Percentiles rank a stretch among this genome's conserved stretches.
These are phyloP conservation scores for Candida sp. DNA, from an alignment of 1,139 yeast species.

Conservation along the genomic window DNA sequence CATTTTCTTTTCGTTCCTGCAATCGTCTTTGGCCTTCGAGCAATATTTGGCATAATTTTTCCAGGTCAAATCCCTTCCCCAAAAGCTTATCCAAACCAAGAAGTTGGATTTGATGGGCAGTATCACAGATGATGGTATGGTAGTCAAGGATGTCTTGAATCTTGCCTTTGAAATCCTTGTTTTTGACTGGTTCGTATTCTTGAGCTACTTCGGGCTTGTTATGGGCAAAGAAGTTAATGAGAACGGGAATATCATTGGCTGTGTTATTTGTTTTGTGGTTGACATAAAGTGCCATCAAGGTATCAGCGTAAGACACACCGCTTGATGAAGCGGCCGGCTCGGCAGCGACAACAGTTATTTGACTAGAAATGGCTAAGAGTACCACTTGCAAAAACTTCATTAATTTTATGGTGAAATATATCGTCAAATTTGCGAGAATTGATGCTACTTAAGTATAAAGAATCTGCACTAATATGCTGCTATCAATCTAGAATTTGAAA, in stretches of 20 bases:
- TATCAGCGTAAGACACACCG: background rate
- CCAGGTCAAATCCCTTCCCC: background rate
- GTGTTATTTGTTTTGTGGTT: background rate
- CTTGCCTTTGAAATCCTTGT: background rate
- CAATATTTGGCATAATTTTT: background rate
- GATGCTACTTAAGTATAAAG: no score
- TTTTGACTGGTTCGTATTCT: background rate
- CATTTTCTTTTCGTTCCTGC: no score
- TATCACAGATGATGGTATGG: background rate
- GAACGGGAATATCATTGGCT: background rate
- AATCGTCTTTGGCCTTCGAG: background rate
- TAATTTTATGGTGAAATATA: no score
- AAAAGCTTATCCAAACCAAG: background rate
- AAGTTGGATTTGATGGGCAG: background rate
- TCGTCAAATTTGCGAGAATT: no score
- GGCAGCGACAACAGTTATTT: background rate
- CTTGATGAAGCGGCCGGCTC: background rate
- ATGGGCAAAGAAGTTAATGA: background rate
- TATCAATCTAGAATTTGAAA: no score
- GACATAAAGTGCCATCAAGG: background rate
- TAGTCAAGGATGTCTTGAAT: background rate
- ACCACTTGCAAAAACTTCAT: background rate
- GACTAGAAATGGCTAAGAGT: background rate
- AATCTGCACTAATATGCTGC: no score
- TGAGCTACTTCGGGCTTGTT: background rate